Percentiles rank a stretch among this genome's conserved stretches.
phyloP scores from a whole-genome alignment of 2,329 filamentous ascomycete genomes.

The Colletotrichum magnum region DNA sequence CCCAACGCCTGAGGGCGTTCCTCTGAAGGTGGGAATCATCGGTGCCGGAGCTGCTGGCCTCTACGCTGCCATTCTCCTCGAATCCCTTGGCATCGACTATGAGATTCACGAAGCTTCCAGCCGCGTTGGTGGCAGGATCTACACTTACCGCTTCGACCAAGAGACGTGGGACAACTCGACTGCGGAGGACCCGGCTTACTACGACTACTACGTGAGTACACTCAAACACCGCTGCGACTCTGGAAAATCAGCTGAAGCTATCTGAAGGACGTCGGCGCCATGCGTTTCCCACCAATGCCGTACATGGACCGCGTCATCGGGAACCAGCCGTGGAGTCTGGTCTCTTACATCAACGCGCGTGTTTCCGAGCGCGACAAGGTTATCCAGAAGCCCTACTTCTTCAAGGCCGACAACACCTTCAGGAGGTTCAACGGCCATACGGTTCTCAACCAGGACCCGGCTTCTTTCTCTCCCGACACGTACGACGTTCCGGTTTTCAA shows the following conservation, averaged over 20 bases:
- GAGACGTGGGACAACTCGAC: constrained; percentile 42
- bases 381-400: constrained; percentile 42
- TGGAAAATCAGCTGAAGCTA: not conserved
- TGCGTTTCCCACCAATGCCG: constrained; percentile 55
- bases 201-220: constrained; percentile 50
- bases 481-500: constrained; percentile 41
- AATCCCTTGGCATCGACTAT: constrained; percentile 51
- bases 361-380: constrained; percentile 38
- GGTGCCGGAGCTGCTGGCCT: constrained; percentile 54
- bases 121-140: constrained; percentile 54
- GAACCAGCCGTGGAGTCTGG: constrained; percentile 41
- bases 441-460: not conserved
- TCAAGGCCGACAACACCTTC: constrained; percentile 43
- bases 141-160: constrained; percentile 51
- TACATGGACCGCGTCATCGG: constrained; percentile 47
- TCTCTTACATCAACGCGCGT: constrained; percentile 43
- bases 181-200: constrained; percentile 41
- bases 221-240: too few species aligned
- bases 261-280: constrained; percentile 54
- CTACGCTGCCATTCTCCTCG: constrained; percentile 52
- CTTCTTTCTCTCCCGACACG: constrained; percentile 14
- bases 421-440: constrained; percentile 39
- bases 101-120: constrained; percentile 54
- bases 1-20: constrained; percentile 26
- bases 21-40: constrained; percentile 51